Conservation (phyloP, 805 yeast genomes). For the Metschnikowia colocasiae region DNA sequence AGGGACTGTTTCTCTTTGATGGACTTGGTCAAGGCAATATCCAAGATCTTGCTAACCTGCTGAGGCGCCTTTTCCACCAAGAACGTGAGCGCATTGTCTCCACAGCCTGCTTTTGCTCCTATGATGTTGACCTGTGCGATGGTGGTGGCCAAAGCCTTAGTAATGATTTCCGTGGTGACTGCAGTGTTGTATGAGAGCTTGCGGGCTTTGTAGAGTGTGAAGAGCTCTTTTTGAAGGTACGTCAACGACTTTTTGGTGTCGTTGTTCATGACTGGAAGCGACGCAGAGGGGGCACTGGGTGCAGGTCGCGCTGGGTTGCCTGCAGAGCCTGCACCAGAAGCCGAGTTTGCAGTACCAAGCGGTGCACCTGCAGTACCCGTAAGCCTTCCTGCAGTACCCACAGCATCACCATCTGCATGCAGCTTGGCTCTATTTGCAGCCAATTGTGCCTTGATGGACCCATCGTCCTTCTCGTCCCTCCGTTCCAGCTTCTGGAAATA, state of each 20-base stretch:
- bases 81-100: conserved; percentile 73
- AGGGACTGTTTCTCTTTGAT: conserved; percentile 43
- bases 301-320: conserved; percentile 7
- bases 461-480: conserved; percentile 4
- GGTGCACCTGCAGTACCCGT: conserved; percentile 9
- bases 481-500: conserved; percentile 25
- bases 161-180: conserved; percentile 76
- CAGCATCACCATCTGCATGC: neutral
- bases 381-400: conserved; percentile 6
- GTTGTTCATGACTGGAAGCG: conserved; percentile 39
- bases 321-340: neutral
- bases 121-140: conserved; percentile 87
- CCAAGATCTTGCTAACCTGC: conserved; percentile 72
- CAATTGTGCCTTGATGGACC: conserved; percentile 42
- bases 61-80: conserved; percentile 78
- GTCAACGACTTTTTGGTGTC: conserved; percentile 73
- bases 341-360: conserved; percentile 4
- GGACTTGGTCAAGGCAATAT: conserved; percentile 77
- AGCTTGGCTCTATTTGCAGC: conserved; percentile 42
- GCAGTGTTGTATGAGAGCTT: conserved; percentile 70
- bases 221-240: conserved; percentile 81
- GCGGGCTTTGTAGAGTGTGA: conserved; percentile 72
- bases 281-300: neutral
- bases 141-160: conserved; percentile 90
- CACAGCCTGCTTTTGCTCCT: conserved; percentile 79